Percentiles rank a stretch among this genome's conserved stretches.
phyloP scores from a whole-genome alignment of 768 basidiomycete genomes.

The Amanita rimosa region DNA sequence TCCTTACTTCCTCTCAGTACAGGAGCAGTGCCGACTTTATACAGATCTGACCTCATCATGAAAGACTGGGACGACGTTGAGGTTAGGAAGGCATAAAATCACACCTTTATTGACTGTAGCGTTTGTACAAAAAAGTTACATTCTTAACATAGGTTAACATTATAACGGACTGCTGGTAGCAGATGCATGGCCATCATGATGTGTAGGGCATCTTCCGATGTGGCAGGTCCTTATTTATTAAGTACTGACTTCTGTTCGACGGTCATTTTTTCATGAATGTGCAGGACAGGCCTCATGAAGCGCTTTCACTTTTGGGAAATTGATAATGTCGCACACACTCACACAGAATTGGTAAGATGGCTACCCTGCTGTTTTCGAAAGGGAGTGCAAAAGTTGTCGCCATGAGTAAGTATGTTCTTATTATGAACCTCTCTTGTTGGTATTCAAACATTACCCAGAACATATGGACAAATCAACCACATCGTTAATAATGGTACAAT shows the following conservation, averaged over 20 bases:
- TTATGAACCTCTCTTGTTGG: too few species aligned
- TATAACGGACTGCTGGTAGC: too few species aligned
- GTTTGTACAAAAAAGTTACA: too few species aligned
- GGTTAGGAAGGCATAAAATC: too few species aligned
- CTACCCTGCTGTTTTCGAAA: conserved; percentile 67
- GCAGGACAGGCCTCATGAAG: conserved; percentile 59
- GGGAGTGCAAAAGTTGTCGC: conserved; percentile 85
- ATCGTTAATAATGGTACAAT: conserved; percentile 70
- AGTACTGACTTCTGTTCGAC: not conserved
- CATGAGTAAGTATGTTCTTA: conserved; percentile 54
- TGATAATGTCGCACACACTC: conserved; percentile 47
- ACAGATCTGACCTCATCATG: too few species aligned
- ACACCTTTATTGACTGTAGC: too few species aligned
- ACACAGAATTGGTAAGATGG: conserved; percentile 65
- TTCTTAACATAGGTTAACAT: too few species aligned
- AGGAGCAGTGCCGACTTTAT: too few species aligned
- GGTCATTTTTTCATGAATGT: conserved; percentile 29
- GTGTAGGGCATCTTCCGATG: conserved; percentile 31
- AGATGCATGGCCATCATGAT: conserved; percentile 84
- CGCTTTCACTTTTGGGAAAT: not conserved
- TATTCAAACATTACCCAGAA: conserved; percentile 37
- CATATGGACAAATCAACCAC: conserved; percentile 80
- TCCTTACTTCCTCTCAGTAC: too few species aligned
- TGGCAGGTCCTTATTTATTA: not conserved
- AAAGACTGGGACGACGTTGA: too few species aligned